Percentiles rank a stretch among this genome's conserved stretches.
Conservation (phyloP, 225 moss, liverwort and hornwort species). For the Bryum argenteum region DNA sequence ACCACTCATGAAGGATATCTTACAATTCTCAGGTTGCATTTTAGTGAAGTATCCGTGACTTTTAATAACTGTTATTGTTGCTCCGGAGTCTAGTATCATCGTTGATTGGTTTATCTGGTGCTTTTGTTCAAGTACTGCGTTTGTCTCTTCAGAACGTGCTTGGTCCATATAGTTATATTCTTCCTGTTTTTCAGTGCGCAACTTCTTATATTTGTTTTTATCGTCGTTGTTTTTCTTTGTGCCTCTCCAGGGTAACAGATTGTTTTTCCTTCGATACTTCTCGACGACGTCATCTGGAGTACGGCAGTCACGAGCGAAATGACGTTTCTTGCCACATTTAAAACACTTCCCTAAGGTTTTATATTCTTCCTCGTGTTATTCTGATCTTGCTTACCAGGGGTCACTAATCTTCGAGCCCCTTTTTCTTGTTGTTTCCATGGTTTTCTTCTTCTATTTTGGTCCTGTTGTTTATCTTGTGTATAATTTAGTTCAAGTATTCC, state of each 20-base stretch:
- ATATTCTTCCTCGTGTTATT: background rate
- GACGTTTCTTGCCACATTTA: conserved; percentile 5
- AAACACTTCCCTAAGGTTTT: conserved; percentile 8
- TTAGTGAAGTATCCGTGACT: conserved; percentile 2
- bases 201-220: background rate
- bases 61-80: background rate
- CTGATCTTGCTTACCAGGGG: too few species aligned
- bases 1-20: conserved; percentile 5
- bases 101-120: conserved; percentile 1
- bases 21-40: conserved; percentile 2
- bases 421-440: background rate
- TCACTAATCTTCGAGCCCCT: too few species aligned
- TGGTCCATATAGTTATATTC: conserved; percentile 5
- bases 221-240: conserved; percentile 8
- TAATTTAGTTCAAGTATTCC: background rate
- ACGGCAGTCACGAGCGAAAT: too few species aligned
- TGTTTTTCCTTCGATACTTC: conserved; percentile 1
- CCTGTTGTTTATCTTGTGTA: background rate
- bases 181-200: background rate
- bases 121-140: conserved; percentile 8
- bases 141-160: conserved; percentile 3
- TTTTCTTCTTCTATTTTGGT: conserved; percentile 5
- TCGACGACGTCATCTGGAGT: conserved; percentile 4
- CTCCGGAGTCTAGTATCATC: conserved; percentile 8
- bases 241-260: conserved; percentile 11